Base-by-base conservation (phyloP, 768 basidiomycete species). In the Lyophyllum semitale region DNA sequence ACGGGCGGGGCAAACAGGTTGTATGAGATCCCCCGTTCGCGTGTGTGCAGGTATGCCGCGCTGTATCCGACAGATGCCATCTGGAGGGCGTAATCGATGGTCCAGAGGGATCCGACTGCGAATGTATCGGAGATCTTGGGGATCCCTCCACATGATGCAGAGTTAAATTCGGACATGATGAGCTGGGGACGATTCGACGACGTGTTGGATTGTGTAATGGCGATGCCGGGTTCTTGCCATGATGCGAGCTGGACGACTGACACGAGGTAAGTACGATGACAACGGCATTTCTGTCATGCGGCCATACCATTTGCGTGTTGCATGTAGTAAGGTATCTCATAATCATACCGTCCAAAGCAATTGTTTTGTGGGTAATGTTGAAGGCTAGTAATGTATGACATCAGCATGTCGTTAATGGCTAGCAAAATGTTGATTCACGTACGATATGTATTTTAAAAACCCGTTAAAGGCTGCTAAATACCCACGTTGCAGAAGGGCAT, bases 331-430 rank as follows among this genome's bases (percentile, higher is more conserved):
- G 76, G 68, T 6, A 78, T 59, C 13, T 72, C 71, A 54, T 60
- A 77, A n/a, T 61, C 48, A 59, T 75, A 68, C 3, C 45, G 59
- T 2, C 73, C 74, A 20, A 62, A 56, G 59, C 77, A 81, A 37
- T 80, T 76, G 59, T 81, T 74, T 57, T 82, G 76, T 1, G 81
- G 79, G 61, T 82, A 83, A 60, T 82, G 81, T 58, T 83, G 82
- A 11, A 83, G 60, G 25, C 78, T 78, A n/a, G 44, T 27, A 8
- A 25, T 8, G n/a, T 38, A 38, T 38, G 4, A n/a, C 17, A 13
- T 37, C 15, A 38, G 18, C 6, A 18, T 15, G 11, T 32, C 11
- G 37, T 44, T 20, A n/a, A 43, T 27, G 25, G 4, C 20, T 33
- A 41, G 20, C 47, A 41, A 38, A 38, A n/a, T n/a, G n/a, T n/a